Base-by-base conservation (phyloP, 1,139 yeast species). In the Yamadazyma atmosphaerica region DNA sequence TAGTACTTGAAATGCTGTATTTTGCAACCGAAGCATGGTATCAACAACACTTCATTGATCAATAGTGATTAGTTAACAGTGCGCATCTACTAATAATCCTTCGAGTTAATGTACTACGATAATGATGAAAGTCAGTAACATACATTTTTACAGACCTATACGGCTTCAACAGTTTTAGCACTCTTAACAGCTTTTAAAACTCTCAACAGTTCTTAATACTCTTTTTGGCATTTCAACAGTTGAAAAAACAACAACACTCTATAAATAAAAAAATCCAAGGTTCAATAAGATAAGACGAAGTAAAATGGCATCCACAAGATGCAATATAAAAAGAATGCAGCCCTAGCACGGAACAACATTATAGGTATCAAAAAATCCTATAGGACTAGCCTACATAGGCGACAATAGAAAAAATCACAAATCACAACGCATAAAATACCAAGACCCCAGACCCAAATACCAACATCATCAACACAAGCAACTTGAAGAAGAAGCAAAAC, bases 361-460 rank as follows among this genome's bases (percentile, higher is more conserved):
- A 6, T 12, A 11, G 18, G 31, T 11, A 10, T 10, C n/a, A 28
- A 14, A 28, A 10, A 13, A 16, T 6, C 9, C 17, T 6, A 12
- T 14, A 28, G 9, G 22, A 6, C 26, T 23, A n/a, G 26, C 11
- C 26, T 23, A 23, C 6, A 19, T 9, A 19, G 22, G 22, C 22
- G 16, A 12, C 13, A 8, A 32, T 8, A 32, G 34, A 17, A 9
- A 9, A 13, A 14, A 5, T 8, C 14, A 13, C 5, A 9, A 6
- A 15, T 44, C 47, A 61, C 33, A 66, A 50, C 3, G 73, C 73
- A 41, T 58, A 64, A 47, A 68, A 66, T n/a, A 67, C 63, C 43
- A 68, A 55, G 12, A 68, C 59, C 4, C 68, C 61, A 27, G 63
- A 59, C 2, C 69, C 72, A 31, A 58, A 41, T 19, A 68, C 72